Evolutionary conservation across 331 rosid species (phyloP).

Genomic region (Malus hybrid): DNA sequence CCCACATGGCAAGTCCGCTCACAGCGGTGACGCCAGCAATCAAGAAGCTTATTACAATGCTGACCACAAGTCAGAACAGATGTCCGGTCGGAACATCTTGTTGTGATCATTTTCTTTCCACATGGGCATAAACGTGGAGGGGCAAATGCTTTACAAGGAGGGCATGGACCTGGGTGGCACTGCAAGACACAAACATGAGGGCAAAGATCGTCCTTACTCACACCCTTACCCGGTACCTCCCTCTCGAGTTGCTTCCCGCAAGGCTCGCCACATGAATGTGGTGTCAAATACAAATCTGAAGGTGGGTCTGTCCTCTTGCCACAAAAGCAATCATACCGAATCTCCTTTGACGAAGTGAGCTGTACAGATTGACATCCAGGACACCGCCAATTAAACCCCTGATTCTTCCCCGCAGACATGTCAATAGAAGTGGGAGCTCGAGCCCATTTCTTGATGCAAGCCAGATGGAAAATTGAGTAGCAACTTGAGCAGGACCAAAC

Average conservation of each 20-base stretch:
- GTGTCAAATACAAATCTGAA: slow-evolving; percentile 80
- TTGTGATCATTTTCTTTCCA: slow-evolving; percentile 74
- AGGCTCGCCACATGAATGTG: slow-evolving; percentile 92
- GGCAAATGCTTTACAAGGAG: slow-evolving; percentile 90
- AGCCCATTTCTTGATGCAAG: slow-evolving; percentile 91
- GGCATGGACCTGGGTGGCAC: slow-evolving; percentile 99
- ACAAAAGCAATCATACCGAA: slow-evolving; percentile 73
- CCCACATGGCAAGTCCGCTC: slow-evolving; percentile 65
- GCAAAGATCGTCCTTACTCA: slow-evolving; percentile 62
- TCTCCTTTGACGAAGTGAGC: slow-evolving; percentile 64
- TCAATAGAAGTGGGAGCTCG: slow-evolving; percentile 77
- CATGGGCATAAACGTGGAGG: slow-evolving; percentile 76
- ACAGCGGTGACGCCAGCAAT: slow-evolving; percentile 72
- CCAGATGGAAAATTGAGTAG: slow-evolving; percentile 75
- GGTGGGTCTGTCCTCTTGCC: slow-evolving; percentile 86
- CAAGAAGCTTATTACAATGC: slow-evolving; percentile 66
- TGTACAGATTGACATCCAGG: slow-evolving; percentile 95
- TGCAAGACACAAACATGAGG: slow-evolving; percentile 93
- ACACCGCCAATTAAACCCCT: slow-evolving; percentile 91
- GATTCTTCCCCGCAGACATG: slow-evolving; percentile 62
- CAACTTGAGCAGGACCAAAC: slow-evolving; percentile 91
- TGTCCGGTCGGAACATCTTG: slow-evolving; percentile 73
- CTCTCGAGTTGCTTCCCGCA: slow-evolving; percentile 83
- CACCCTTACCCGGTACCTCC: slow-evolving; percentile 37
- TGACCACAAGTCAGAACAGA: slow-evolving; percentile 84